Evolutionary conservation across 192 early-diverging fungal species (phyloP), one percentile per base, ranked within the genome.

Genomic region (Entophlyctis luteolus): DNA sequence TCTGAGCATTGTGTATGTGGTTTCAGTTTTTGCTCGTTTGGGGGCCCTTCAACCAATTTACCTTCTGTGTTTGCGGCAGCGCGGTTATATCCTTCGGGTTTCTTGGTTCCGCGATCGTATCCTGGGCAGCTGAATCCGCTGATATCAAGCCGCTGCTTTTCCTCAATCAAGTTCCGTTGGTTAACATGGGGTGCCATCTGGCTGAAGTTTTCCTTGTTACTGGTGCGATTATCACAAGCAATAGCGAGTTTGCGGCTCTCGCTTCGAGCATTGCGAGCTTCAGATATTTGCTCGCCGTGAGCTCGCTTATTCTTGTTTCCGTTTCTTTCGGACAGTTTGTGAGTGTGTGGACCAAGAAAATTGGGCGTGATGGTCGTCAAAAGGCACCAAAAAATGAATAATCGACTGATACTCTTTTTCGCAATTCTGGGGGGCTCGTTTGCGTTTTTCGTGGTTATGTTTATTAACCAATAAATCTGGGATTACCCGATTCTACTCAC

Each of bases 361-460:
- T 70, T 38, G 68, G 68, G 32, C 42, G 68, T 3, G 68, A 70
- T 29, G 68, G 68, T 39, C 20, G 68, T 6, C 68, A 70, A 35
- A 70, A 57, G 68, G 54, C 62, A 54, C 39, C 53, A 27, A 55
- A 67, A 34, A 54, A 55, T 49, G 49, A 67, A 8, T 55, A 67
- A 20, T n/a, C n/a, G n/a, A n/a, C n/a, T n/a, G n/a, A n/a, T n/a
- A n/a, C n/a, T n/a, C n/a, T n/a, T n/a, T n/a, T n/a, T n/a, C n/a
- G n/a, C n/a, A n/a, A n/a, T n/a, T n/a, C n/a, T n/a, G n/a, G n/a
- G n/a, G n/a, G n/a, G n/a, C n/a, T n/a, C n/a, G n/a, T n/a, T n/a
- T n/a, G n/a, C n/a, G n/a, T n/a, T n/a, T n/a, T n/a, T n/a, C n/a
- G n/a, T n/a, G n/a, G n/a, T n/a, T n/a, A n/a, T n/a, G n/a, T n/a